Conservation (phyloP, 306 rosid genomes). For the Prosopis cineraria region DNA sequence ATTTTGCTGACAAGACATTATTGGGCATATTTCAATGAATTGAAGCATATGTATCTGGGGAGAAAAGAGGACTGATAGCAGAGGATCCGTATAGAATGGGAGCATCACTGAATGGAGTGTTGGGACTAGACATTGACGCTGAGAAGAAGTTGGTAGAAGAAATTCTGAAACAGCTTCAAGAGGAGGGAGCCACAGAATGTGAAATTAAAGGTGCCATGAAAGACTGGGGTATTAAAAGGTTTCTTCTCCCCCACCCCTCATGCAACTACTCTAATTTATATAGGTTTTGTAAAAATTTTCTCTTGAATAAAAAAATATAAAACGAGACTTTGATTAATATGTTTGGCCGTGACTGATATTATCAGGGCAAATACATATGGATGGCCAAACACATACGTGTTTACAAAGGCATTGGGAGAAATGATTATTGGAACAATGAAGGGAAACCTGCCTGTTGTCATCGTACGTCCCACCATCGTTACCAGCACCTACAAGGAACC, state of each 20-base stretch:
- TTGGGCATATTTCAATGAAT: background rate
- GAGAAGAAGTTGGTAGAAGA: slow-evolving; percentile 43
- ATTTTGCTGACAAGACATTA: background rate
- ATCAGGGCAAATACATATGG: slow-evolving; percentile 54
- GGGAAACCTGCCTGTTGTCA: slow-evolving; percentile 42
- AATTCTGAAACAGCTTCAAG: slow-evolving; percentile 37
- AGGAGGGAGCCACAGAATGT: slow-evolving; percentile 31
- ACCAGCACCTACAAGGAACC: slow-evolving; percentile 71
- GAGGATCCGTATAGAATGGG: slow-evolving; percentile 53
- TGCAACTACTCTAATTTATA: background rate
- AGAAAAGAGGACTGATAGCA: slow-evolving; percentile 47
- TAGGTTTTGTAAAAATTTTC: background rate
- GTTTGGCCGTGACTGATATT: background rate
- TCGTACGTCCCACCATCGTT: slow-evolving; percentile 60
- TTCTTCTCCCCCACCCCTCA: background rate
- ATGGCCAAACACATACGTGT: slow-evolving; percentile 77
- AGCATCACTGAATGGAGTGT: slow-evolving; percentile 48
- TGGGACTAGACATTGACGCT: slow-evolving; percentile 41
- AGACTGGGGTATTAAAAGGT: slow-evolving; percentile 58
- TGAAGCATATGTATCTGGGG: slow-evolving; percentile 64
- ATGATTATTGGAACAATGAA: slow-evolving; percentile 45
- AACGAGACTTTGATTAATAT: background rate
- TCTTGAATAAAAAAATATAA: no score
- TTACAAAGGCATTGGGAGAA: slow-evolving; percentile 74
- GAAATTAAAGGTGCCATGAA: slow-evolving; percentile 46